Base-by-base conservation (phyloP, 441 rosid genomes). In the Adansonia gregorii region DNA sequence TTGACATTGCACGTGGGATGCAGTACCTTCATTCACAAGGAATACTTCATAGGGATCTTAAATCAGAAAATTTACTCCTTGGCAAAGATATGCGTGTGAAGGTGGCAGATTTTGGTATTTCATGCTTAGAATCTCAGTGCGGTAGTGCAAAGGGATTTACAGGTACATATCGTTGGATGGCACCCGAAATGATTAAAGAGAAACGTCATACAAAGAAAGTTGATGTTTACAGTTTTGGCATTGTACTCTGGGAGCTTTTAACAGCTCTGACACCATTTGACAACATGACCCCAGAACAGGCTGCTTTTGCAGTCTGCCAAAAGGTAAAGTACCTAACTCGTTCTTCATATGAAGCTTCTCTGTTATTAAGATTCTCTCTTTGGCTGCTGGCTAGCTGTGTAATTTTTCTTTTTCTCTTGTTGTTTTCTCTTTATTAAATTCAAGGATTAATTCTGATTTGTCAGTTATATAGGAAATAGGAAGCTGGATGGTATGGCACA, bases 161-260 rank as follows among this genome's bases (percentile, higher is more conserved):
- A 0, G 93, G 97, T 35, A 92, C 97, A n/a, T 92, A 90, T 78
- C 97, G 93, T 20, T 92, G 96, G 94, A 92, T 92, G 96, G 94
- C 96, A 75, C 96, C 94, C 31, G 96, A 92, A 83, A 92, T 92
- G 96, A 90, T 92, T 78, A 88, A 84, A 80, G 94, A 87, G 81
- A 92, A 92, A 78, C 89, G 78, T 39, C 93, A 92, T 75, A 90
- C 97, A 4, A 92, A 89, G 88, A 92, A 92, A 79, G 93, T 92
- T 54, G 97, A 92, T 65, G 92, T 92, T 70, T 92, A 92, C 80
- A 90, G 97, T 82, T 92, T 90, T 76, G 97, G 94, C 71, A 89
- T 92, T 24, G 94, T 92, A 72, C 83, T 92, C 8, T 92, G 97
- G 94, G 97, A 92, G 90, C 88, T 92, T 77, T 81, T 90, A 74